These are phyloP conservation scores for Botrytis pseudocinerea DNA, from an alignment of 2,329 filamentous ascomycete genomes.

Conservation along the genomic window DNA sequence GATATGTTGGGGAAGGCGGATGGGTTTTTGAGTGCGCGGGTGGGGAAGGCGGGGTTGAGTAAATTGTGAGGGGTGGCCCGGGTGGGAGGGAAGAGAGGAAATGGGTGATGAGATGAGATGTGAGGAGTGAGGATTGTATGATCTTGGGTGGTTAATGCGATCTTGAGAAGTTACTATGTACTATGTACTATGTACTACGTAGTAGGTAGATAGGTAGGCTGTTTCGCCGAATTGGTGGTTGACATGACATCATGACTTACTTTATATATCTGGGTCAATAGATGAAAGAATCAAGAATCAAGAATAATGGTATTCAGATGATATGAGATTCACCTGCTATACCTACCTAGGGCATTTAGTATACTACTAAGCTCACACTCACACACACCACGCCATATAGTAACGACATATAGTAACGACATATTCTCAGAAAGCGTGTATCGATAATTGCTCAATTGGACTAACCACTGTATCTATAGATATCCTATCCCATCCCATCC, in stretches of 20 bases:
- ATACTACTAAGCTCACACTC: too few species aligned
- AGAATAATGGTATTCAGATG: not conserved
- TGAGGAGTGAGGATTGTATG: not conserved
- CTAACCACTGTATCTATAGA: not conserved
- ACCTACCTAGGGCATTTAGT: too few species aligned
- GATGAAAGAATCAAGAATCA: not conserved
- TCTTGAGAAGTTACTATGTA: not conserved
- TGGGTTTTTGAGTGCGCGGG: not conserved
- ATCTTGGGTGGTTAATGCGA: not conserved
- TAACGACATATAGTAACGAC: not conserved
- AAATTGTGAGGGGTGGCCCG: constrained; percentile 17
- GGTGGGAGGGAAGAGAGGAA: too few species aligned
- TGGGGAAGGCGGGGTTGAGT: not conserved
- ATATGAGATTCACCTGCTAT: not conserved
- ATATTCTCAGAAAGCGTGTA: not conserved
- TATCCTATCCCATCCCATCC: not conserved
- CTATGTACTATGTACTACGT: too few species aligned
- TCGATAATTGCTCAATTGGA: not conserved
- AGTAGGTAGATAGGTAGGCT: not conserved
- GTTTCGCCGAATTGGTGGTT: not conserved
- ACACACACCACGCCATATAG: not conserved
- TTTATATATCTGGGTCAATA: not conserved
- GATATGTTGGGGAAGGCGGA: constrained; percentile 63
- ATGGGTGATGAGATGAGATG: too few species aligned
- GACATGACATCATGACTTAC: not conserved